Evolutionary conservation across 768 basidiomycete species (phyloP).

Genomic region (Hemileccinum rubropunctum): DNA sequence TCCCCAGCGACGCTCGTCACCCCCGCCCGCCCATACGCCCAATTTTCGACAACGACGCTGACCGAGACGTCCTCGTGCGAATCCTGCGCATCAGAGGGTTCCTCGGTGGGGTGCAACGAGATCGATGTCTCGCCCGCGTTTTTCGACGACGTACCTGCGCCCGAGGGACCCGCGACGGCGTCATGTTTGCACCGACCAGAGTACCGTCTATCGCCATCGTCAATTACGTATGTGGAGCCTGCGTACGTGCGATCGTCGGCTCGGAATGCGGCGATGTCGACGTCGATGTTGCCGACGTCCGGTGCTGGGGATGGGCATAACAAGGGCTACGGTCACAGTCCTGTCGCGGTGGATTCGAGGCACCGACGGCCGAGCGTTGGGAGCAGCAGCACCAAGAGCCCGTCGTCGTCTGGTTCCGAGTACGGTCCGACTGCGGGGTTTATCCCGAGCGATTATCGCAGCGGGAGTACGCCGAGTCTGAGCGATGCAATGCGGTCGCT

Average conservation of each 20-base stretch:
- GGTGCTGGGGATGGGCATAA: no score
- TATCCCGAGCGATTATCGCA: conserved; percentile 18
- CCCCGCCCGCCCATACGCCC: background rate
- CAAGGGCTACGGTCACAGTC: no score
- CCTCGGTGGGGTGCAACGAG: conserved; percentile 14
- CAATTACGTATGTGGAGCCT: conserved; percentile 17
- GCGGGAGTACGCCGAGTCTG: conserved; percentile 7
- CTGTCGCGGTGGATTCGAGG: background rate
- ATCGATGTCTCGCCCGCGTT: conserved; percentile 44
- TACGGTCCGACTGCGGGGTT: conserved; percentile 32
- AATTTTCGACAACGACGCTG: conserved; percentile 8
- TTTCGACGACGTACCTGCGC: conserved; percentile 43
- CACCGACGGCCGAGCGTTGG: conserved; percentile 2
- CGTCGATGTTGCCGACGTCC: background rate
- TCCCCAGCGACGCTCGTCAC: conserved; percentile 13
- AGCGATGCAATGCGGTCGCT: conserved; percentile 7
- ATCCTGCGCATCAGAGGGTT: conserved; percentile 18
- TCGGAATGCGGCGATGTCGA: background rate
- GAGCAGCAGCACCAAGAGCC: background rate
- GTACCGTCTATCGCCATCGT: conserved; percentile 21
- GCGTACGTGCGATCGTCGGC: conserved; percentile 13
- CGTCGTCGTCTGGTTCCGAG: background rate
- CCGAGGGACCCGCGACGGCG: conserved; percentile 44
- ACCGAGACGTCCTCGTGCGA: conserved; percentile 8
- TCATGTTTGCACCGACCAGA: conserved; percentile 33